Conservation (phyloP, 1,284 basidiomycete genomes). For the Ceratobasidium sp. region DNA sequence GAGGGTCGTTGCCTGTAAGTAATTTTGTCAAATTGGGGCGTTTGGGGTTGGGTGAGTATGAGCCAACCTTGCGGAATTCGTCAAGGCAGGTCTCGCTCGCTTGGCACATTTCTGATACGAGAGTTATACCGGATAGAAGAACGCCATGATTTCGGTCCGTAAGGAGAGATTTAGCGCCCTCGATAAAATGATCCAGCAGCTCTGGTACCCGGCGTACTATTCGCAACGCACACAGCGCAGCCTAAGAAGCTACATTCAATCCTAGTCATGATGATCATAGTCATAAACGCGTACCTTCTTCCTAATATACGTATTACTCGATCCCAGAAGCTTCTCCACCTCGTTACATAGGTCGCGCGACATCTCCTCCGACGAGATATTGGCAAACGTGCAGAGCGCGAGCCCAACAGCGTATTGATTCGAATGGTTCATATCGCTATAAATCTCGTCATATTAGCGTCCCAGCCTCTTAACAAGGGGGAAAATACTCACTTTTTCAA, state of each 20-base stretch:
- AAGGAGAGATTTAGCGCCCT: conserved; percentile 90
- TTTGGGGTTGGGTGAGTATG: neutral
- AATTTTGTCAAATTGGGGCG: no score
- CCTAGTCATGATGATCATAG: neutral
- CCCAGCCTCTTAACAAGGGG: neutral
- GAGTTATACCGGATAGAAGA: conserved; percentile 90
- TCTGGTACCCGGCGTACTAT: conserved; percentile 98
- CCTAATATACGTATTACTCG: conserved; percentile 98
- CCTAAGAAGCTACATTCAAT: conserved; percentile 64
- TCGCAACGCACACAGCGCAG: conserved; percentile 95
- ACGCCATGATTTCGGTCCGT: conserved; percentile 98
- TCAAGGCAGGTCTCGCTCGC: conserved; percentile 79
- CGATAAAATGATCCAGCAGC: conserved; percentile 91
- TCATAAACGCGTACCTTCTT: conserved; percentile 83
- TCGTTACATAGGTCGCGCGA: conserved; percentile 96
- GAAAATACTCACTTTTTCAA: conserved; percentile 88
- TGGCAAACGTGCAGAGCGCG: conserved; percentile 97
- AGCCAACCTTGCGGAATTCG: conserved; percentile 86
- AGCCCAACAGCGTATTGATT: conserved; percentile 99
- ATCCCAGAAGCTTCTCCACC: conserved; percentile 96
- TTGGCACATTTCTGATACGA: conserved; percentile 95
- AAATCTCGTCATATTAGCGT: conserved; percentile 44
- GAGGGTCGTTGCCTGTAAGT: conserved; percentile 90
- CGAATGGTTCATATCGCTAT: conserved; percentile 99
- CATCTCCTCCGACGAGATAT: conserved; percentile 99